phyloP scores from a whole-genome alignment of 768 basidiomycete species.

The Termitomyces sp. region DNA sequence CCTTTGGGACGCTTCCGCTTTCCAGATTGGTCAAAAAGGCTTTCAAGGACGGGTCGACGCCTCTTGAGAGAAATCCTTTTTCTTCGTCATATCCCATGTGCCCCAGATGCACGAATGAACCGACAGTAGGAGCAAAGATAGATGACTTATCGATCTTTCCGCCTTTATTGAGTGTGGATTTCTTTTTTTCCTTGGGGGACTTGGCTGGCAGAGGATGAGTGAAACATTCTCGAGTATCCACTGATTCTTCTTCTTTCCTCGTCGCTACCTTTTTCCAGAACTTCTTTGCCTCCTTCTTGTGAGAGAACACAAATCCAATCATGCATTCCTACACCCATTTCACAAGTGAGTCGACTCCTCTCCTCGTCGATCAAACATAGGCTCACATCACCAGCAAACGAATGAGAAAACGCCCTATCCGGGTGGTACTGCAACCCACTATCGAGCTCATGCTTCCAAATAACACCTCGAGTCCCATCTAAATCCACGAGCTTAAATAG shows the following conservation, averaged over 20 bases:
- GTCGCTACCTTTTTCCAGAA: conserved; percentile 81
- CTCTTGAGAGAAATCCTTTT: conserved; percentile 78
- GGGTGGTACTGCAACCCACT: conserved; percentile 73
- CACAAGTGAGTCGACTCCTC: no score
- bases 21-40: conserved; percentile 64
- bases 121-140: conserved; percentile 77
- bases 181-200: conserved; percentile 26
- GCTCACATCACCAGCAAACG: conserved; percentile 89
- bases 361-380: not conserved
- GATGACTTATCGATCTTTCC: conserved; percentile 89
- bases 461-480: conserved; percentile 77
- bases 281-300: conserved; percentile 67
- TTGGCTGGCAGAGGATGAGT: not conserved
- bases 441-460: conserved; percentile 94
- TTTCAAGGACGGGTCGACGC: conserved; percentile 90
- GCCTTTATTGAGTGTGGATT: conserved; percentile 48
- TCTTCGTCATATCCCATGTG: conserved; percentile 94
- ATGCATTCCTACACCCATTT: not conserved
- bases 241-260: conserved; percentile 48
- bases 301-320: not conserved
- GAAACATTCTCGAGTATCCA: not conserved
- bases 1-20: conserved; percentile 56
- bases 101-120: conserved; percentile 84
- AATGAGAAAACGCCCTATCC: conserved; percentile 89
- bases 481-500: conserved; percentile 82